These are phyloP conservation scores for Arthrobotrys entomopaga DNA, from an alignment of 2,329 filamentous ascomycete genomes.

Conservation along the genomic window DNA sequence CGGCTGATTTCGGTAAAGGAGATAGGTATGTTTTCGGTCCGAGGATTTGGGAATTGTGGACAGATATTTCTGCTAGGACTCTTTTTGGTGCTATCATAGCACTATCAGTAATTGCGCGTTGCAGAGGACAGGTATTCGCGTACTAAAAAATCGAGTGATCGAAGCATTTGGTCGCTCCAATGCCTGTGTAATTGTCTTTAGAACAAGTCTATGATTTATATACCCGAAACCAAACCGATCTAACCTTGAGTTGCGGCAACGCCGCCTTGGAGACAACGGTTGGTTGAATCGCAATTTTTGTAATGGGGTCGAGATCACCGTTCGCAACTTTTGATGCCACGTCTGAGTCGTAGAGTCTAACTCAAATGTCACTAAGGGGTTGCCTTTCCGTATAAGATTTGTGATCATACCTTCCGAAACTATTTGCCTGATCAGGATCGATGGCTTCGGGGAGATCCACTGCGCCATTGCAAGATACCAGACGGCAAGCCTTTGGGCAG, in stretches of 20 bases:
- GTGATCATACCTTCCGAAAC: conserved; percentile 72
- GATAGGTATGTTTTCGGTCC: not conserved
- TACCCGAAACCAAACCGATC: too few relatives aligned
- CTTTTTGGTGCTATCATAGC: conserved; percentile 4
- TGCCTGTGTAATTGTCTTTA: not conserved
- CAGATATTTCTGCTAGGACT: conserved; percentile 24
- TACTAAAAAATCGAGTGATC: conserved; percentile 49
- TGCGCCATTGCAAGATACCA: conserved; percentile 76
- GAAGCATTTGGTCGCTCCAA: conserved; percentile 12
- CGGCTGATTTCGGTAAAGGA: not conserved
- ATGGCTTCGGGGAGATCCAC: conserved; percentile 67
- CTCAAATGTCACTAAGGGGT: not conserved
- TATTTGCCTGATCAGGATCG: conserved; percentile 75
- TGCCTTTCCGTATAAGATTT: not conserved
- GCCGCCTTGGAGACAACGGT: conserved; percentile 54
- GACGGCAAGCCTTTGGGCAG: conserved; percentile 75
- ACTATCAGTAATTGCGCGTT: not conserved
- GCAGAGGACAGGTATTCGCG: not conserved
- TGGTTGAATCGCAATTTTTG: conserved; percentile 67
- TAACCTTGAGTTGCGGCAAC: conserved; percentile 58
- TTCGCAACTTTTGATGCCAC: conserved; percentile 78
- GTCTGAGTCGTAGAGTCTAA: conserved; percentile 63
- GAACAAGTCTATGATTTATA: too few relatives aligned
- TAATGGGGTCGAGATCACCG: conserved; percentile 89
- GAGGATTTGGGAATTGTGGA: not conserved